Evolutionary conservation across 179 eudicot species (phyloP).

Genomic region (Corrigiola litoralis): DNA sequence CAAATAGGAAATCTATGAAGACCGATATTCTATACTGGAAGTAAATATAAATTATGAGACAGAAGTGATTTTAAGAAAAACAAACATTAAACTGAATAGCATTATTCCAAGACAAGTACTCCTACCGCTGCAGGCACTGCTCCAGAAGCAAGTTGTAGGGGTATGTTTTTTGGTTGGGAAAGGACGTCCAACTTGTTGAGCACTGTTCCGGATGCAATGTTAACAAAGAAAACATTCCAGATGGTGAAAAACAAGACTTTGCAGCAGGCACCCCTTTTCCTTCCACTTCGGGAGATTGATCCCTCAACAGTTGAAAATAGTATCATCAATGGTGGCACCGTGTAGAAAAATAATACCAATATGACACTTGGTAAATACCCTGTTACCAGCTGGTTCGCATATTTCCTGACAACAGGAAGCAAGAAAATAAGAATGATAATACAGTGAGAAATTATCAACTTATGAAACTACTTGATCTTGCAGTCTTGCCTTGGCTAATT

Average conservation of each 20-base stretch:
- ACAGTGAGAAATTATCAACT: neutral
- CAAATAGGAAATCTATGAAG: too few relatives aligned
- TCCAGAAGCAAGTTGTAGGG: conserved; percentile 58
- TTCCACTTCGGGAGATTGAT: conserved; percentile 69
- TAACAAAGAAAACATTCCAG: conserved; percentile 92
- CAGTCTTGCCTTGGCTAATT: neutral
- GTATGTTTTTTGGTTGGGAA: conserved; percentile 44
- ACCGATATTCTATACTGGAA: too few relatives aligned
- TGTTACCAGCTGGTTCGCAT: conserved; percentile 43
- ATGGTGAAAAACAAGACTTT: conserved; percentile 72
- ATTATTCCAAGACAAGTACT: neutral
- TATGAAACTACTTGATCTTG: neutral
- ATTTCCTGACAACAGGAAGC: conserved; percentile 35
- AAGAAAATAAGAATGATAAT: neutral
- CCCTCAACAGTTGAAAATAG: conserved; percentile 87
- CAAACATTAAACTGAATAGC: neutral
- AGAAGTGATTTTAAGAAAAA: neutral
- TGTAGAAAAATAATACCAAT: conserved; percentile 50
- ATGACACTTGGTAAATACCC: conserved; percentile 78
- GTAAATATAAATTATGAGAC: neutral
- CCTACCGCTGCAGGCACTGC: conserved; percentile 66
- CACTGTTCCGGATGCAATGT: conserved; percentile 66
- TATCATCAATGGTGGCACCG: conserved; percentile 69
- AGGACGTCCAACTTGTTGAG: conserved; percentile 43
- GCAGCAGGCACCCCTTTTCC: conserved; percentile 75